phyloP scores from a whole-genome alignment of 1,284 basidiomycete genomes.

The Papiliotrema nemorosa region DNA sequence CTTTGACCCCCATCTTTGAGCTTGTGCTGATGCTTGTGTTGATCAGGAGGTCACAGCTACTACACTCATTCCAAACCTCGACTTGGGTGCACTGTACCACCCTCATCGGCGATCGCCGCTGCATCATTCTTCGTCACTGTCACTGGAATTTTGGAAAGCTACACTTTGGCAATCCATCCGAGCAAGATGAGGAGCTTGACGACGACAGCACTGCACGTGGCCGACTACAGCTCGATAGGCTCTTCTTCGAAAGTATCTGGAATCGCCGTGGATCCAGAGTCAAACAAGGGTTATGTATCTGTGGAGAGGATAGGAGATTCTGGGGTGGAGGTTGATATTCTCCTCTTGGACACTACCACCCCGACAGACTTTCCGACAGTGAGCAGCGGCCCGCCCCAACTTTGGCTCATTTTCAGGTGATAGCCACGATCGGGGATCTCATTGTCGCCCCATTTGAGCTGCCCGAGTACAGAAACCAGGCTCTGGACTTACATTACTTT shows the following conservation, averaged over 20 bases:
- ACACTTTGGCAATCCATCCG: not conserved
- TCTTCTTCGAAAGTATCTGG: not conserved
- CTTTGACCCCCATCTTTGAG: conserved; percentile 30
- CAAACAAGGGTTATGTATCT: conserved; percentile 57
- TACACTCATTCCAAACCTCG: no score
- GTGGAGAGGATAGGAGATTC: conserved; percentile 54
- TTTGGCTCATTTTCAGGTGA: conserved; percentile 13
- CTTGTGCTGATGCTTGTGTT: not conserved
- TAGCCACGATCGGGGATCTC: conserved; percentile 32
- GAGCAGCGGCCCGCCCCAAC: not conserved
- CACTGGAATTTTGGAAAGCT: not conserved
- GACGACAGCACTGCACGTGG: conserved; percentile 17
- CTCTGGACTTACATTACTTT: conserved; percentile 63
- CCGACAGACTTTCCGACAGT: conserved; percentile 10
- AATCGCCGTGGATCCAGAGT: conserved; percentile 61
- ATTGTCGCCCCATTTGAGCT: conserved; percentile 33
- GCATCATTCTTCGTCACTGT: not conserved
- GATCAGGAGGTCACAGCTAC: no score
- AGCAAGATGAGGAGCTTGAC: conserved; percentile 27
- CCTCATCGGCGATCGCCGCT: conserved; percentile 1
- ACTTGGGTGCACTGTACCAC: not conserved
- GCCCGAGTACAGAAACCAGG: conserved; percentile 48
- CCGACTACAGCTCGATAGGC: conserved; percentile 5
- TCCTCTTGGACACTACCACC: conserved; percentile 51
- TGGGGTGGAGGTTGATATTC: conserved; percentile 60